Evolutionary conservation across 306 rosid species (phyloP), one percentile per base, ranked within the genome.

Genomic region (Fagus crenata): DNA sequence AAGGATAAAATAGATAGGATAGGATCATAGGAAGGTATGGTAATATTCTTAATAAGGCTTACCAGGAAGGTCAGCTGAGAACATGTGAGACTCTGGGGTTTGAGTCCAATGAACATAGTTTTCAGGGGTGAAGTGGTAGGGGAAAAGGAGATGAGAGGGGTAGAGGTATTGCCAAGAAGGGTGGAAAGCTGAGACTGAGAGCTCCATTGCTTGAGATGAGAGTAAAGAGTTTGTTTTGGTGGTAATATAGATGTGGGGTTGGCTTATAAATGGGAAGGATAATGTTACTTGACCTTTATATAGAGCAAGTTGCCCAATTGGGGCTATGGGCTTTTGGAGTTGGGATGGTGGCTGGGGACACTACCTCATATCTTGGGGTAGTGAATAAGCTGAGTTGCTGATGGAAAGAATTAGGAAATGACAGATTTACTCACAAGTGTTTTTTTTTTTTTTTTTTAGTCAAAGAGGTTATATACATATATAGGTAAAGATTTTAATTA

Each of bases 41-140:
- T 5, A 9, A 0, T n/a, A 4, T 40, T 15, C 8, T 7, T 59
- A 18, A 22, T 1, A 39, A 69, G 58, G 59, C 67, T 68, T 74
- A 88, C 98, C 96, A 0, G 98, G 94, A 67, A 93, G 85, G 74
- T 85, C 87, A 65, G 91, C 94, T 3, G 94, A 86, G 86, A 90
- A 93, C 55, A 86, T 74, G 82, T 93, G 96, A 72, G 93, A 90
- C 0, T 82, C 86, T 13, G 94, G 88, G 76, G 91, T 90, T 74
- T 93, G 86, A 15, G 86, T 81, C 97, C 97, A 90, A 76, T 82
- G 94, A 11, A 93, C 93, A 53, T 89, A 73, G 87, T 93, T 90
- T 79, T 83, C 61, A 6, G 92, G 91, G 83, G 41, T 78, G 83
- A 81, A 13, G 67, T 83, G 75, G 82, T 84, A 82, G 12, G 92